Evolutionary conservation across 2,329 filamentous ascomycete species (phyloP).

Genomic region (Didymellaceae sp.): DNA sequence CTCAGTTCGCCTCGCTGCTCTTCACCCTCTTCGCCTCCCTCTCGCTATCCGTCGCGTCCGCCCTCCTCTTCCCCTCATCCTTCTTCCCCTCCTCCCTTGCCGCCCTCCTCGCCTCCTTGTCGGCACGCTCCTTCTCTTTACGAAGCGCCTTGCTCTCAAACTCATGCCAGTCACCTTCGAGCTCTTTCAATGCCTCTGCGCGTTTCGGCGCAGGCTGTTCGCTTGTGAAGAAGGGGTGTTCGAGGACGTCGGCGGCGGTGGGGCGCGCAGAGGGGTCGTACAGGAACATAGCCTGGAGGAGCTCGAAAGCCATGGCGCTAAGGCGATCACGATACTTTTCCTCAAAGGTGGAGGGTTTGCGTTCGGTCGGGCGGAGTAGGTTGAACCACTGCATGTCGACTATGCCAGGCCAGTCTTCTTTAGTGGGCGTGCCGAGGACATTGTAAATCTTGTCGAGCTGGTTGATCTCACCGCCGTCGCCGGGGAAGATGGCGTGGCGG

Average conservation of each 20-base stretch:
- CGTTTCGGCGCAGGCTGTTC: slow-evolving; percentile 81
- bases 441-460: slow-evolving; percentile 98
- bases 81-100: slow-evolving; percentile 42
- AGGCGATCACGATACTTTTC: slow-evolving; percentile 82
- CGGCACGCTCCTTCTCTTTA: slow-evolving; percentile 80
- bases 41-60: slow-evolving; percentile 39
- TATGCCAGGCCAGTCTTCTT: slow-evolving; percentile 84
- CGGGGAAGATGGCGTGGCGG: slow-evolving; percentile 89
- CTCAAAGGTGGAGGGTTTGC: slow-evolving; percentile 76
- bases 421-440: slow-evolving; percentile 85
- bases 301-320: slow-evolving; percentile 79
- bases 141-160: slow-evolving; percentile 95
- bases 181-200: slow-evolving; percentile 78
- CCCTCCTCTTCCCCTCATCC: slow-evolving; percentile 44
- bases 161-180: slow-evolving; percentile 97
- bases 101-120: slow-evolving; percentile 60
- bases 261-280: slow-evolving; percentile 88
- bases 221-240: slow-evolving; percentile 84
- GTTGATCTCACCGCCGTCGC: slow-evolving; percentile 92
- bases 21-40: slow-evolving; percentile 43
- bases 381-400: slow-evolving; percentile 98
- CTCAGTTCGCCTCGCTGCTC: slow-evolving; percentile 25
- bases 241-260: slow-evolving; percentile 80
- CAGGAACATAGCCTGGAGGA: slow-evolving; percentile 82
- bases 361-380: slow-evolving; percentile 78